These are phyloP conservation scores for Colletotrichum theobromicola DNA, from an alignment of 2,329 filamentous ascomycete genomes.

Conservation along the genomic window DNA sequence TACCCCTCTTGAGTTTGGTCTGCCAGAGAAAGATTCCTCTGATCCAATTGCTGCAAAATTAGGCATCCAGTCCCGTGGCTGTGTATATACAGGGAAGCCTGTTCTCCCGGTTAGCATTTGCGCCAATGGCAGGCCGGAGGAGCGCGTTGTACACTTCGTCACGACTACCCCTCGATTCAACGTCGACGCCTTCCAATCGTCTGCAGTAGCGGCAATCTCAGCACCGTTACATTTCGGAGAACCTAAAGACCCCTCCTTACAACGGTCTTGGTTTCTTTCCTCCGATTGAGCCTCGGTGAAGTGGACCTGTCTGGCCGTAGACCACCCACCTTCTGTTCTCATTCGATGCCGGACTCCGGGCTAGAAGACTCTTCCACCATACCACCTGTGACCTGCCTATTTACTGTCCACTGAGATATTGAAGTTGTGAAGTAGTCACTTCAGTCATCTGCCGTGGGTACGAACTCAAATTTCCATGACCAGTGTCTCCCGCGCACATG, in stretches of 20 bases:
- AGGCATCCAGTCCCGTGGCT: constrained; percentile 12
- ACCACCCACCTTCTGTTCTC: not conserved
- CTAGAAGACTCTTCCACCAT: not conserved
- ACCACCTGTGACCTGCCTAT: not conserved
- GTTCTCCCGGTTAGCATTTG: not conserved
- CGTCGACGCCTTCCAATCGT: not conserved
- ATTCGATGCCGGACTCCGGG: not conserved
- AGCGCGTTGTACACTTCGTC: not conserved
- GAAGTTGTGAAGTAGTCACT: not conserved
- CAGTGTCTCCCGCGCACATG: not conserved
- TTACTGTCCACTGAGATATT: not conserved
- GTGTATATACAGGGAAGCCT: not conserved
- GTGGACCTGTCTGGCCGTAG: not conserved
- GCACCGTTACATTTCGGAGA: not conserved
- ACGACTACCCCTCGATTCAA: not conserved
- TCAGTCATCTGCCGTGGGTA: not conserved
- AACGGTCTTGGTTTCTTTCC: not conserved
- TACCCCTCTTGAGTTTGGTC: not conserved
- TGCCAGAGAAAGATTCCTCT: not conserved
- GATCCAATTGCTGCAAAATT: not conserved
- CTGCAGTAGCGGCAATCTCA: too few relatives aligned
- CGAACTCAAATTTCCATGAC: not conserved
- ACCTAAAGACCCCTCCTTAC: not conserved
- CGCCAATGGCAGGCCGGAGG: not conserved
- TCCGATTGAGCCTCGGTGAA: not conserved